phyloP scores from a whole-genome alignment of 345 rosid genomes.

The Noccaea caerulescens region DNA sequence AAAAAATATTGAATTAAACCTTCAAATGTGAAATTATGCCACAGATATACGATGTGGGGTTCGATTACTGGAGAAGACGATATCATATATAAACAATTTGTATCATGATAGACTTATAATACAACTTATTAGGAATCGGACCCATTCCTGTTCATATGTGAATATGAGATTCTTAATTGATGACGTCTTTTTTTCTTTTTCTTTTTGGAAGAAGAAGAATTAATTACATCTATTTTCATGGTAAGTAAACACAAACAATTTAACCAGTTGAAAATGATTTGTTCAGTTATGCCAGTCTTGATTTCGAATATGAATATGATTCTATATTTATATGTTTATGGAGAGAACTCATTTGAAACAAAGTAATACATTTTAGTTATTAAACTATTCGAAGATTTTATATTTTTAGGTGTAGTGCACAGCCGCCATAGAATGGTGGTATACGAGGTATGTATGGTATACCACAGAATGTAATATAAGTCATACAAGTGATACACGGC shows the following conservation, averaged over 20 bases:
- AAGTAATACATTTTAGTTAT: not conserved
- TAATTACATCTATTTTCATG: too few relatives aligned
- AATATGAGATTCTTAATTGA: not conserved
- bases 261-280: not conserved
- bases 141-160: not conserved
- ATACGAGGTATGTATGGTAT: too few relatives aligned
- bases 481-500: too few relatives aligned
- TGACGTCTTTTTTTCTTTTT: too few relatives aligned
- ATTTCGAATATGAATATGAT: not conserved
- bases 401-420: too few relatives aligned
- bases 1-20: conserved; percentile 27
- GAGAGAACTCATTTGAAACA: not conserved
- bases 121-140: not conserved
- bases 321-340: not conserved
- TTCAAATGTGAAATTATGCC: conserved; percentile 11
- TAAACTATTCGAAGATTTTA: too few relatives aligned
- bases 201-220: too few relatives aligned
- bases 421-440: too few relatives aligned
- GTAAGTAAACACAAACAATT: not conserved
- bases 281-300: not conserved
- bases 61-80: conserved; percentile 4
- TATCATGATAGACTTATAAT: not conserved
- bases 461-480: too few relatives aligned
- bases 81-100: not conserved
- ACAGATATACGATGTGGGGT: conserved; percentile 10